phyloP scores from a whole-genome alignment of 1,139 yeast genomes.

The Sugiyamaella japonica region DNA sequence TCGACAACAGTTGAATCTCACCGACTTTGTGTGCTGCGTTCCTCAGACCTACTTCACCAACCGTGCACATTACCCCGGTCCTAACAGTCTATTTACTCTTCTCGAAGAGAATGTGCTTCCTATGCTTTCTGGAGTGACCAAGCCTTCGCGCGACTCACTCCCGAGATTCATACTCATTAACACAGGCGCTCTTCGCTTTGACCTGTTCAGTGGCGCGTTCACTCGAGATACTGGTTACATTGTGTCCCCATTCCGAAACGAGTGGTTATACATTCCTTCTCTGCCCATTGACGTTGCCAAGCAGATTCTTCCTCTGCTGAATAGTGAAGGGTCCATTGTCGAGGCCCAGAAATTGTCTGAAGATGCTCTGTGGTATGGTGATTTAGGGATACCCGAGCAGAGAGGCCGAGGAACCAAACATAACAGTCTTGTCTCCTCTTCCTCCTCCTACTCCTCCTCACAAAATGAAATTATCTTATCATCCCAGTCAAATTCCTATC shows the following conservation, averaged over 20 bases:
- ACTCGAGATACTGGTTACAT: conserved; percentile 79
- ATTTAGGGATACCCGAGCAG: conserved; percentile 28
- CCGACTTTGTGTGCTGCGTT: conserved; percentile 62
- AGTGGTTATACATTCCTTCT: conserved; percentile 61
- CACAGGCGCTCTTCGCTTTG: conserved; percentile 89
- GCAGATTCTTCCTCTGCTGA: conserved; percentile 51
- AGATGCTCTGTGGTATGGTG: conserved; percentile 23
- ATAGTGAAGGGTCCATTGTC: conserved; percentile 51
- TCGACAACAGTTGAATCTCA: conserved; percentile 55
- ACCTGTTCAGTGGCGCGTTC: conserved; percentile 80
- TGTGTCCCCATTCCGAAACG: conserved; percentile 81
- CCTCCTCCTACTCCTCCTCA: neutral
- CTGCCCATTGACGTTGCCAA: conserved; percentile 55
- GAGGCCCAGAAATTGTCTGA: conserved; percentile 2
- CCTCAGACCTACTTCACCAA: conserved; percentile 66
- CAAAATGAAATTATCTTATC: neutral
- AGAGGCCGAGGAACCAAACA: conserved; percentile 3
- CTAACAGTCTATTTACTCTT: conserved; percentile 59
- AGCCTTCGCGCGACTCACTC: conserved; percentile 31
- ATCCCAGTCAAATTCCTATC: neutral
- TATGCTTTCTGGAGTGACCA: conserved; percentile 43
- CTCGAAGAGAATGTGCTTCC: conserved; percentile 61
- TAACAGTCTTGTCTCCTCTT: neutral
- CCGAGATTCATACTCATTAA: conserved; percentile 71
- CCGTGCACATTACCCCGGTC: conserved; percentile 64